A percentile compares a stretch with the other conserved stretches of the same genome.
Conservation (phyloP, 495 filamentous ascomycete genomes). For the Aspergillus conjunctus region DNA sequence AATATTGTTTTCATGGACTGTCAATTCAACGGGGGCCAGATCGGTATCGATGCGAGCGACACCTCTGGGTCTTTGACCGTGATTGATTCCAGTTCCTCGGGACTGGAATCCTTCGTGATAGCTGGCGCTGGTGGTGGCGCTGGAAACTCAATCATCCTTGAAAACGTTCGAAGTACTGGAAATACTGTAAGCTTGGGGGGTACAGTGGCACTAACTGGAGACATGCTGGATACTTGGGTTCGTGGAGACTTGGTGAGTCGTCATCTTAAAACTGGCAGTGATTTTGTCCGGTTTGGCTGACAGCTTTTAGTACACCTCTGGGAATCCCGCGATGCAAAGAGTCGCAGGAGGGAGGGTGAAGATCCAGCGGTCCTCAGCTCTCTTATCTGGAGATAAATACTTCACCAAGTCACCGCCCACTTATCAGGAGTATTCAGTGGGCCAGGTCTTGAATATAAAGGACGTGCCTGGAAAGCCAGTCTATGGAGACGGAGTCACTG, state of each 20-base stretch:
- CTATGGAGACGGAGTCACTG: slow-evolving; percentile 39
- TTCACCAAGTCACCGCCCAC: slow-evolving; percentile 39
- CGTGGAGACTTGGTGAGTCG: slow-evolving; percentile 32
- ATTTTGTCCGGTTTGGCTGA: too few species aligned
- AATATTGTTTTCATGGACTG: slow-evolving; percentile 37
- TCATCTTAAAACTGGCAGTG: neutral
- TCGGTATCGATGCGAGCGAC: slow-evolving; percentile 34
- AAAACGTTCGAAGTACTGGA: slow-evolving; percentile 30
- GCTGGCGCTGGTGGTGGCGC: slow-evolving; percentile 20
- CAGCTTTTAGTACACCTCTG: slow-evolving; percentile 22
- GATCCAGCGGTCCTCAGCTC: slow-evolving; percentile 21
- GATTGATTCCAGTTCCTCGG: slow-evolving; percentile 40
- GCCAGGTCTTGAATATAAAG: slow-evolving; percentile 51
- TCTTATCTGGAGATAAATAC: slow-evolving; percentile 30
- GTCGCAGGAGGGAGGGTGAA: slow-evolving; percentile 21
- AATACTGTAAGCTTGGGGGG: slow-evolving; percentile 29
- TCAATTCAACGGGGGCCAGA: slow-evolving; percentile 27
- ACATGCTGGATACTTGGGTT: slow-evolving; percentile 34
- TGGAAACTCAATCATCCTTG: slow-evolving; percentile 33
- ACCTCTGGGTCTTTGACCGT: slow-evolving; percentile 53
- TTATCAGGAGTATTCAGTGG: slow-evolving; percentile 45
- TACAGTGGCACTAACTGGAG: slow-evolving; percentile 20
- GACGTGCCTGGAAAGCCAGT: slow-evolving; percentile 34
- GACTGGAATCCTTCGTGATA: slow-evolving; percentile 46
- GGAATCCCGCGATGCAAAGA: slow-evolving; percentile 15